A percentile compares a stretch with the other conserved stretches of the same genome.
phyloP scores from a whole-genome alignment of 176 grass and related monocot species.

The Oryza glumipatula region DNA sequence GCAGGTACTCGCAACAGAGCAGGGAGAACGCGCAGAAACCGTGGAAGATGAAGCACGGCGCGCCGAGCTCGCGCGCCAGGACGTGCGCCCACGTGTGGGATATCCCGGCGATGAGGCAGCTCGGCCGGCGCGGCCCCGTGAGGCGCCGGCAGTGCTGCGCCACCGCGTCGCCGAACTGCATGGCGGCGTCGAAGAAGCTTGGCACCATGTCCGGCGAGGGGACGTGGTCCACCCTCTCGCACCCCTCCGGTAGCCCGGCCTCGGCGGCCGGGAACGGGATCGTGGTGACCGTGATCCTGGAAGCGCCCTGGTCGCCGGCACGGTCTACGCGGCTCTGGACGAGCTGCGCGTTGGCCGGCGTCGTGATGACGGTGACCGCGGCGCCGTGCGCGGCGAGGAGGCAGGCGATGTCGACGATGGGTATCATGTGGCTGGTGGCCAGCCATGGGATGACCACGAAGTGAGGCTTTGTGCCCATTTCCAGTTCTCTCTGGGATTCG shows the following conservation, averaged over 20 bases:
- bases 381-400: constrained; percentile 63
- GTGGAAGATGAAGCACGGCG: constrained; percentile 54
- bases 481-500: background rate
- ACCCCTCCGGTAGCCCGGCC: constrained; percentile 52
- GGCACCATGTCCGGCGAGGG: background rate
- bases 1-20: constrained; percentile 43
- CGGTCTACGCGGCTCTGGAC: constrained; percentile 48
- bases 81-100: constrained; percentile 54
- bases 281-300: constrained; percentile 25
- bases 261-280: constrained; percentile 45
- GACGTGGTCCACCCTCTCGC: constrained; percentile 56
- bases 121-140: constrained; percentile 11
- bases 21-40: constrained; percentile 52
- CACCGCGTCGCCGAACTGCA: constrained; percentile 38
- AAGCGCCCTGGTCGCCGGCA: background rate
- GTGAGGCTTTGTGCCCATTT: constrained; percentile 47
- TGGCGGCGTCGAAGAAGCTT: constrained; percentile 45
- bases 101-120: constrained; percentile 59
- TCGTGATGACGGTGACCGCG: constrained; percentile 55
- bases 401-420: constrained; percentile 54
- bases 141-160: constrained; percentile 23
- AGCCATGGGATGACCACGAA: constrained; percentile 54
- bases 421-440: constrained; percentile 65
- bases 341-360: constrained; percentile 40
- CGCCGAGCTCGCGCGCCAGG: constrained; percentile 50